Evolutionary conservation across 371 early-diverging fungal species (phyloP).

Genomic region (Mucor saturninus): DNA sequence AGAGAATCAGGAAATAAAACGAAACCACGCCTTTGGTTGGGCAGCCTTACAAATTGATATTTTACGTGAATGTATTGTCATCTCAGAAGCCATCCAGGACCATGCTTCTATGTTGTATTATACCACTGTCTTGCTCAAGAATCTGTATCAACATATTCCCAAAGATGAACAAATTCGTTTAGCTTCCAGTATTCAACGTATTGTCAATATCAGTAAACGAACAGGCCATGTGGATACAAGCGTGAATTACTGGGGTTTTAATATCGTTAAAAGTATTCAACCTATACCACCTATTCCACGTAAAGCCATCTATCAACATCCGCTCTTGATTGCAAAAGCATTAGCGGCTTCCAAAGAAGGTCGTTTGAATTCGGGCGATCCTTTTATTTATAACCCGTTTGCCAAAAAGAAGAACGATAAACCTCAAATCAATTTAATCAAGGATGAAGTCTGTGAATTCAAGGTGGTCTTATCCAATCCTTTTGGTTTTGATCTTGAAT

Average conservation of each 20-base stretch:
- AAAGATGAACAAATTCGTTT: conserved; percentile 74
- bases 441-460: conserved; percentile 73
- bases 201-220: conserved; percentile 52
- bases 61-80: conserved; percentile 73
- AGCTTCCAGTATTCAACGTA: conserved; percentile 65
- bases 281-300: conserved; percentile 49
- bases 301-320: conserved; percentile 45
- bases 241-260: conserved; percentile 59
- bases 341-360: conserved; percentile 34
- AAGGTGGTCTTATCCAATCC: conserved; percentile 78
- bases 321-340: conserved; percentile 29
- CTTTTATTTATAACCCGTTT: conserved; percentile 83
- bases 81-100: conserved; percentile 76
- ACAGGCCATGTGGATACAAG: conserved; percentile 22
- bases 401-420: conserved; percentile 60
- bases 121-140: conserved; percentile 70
- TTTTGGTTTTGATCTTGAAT: conserved; percentile 80
- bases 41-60: conserved; percentile 79
- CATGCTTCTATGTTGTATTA: conserved; percentile 68
- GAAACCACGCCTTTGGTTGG: conserved; percentile 66
- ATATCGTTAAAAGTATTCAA: conserved; percentile 50
- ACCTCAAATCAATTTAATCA: conserved; percentile 52
- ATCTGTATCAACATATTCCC: conserved; percentile 67
- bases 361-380: conserved; percentile 46
- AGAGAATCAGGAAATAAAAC: background rate